Conservation (phyloP, 1,139 yeast genomes). For the Hansenula anomala region DNA sequence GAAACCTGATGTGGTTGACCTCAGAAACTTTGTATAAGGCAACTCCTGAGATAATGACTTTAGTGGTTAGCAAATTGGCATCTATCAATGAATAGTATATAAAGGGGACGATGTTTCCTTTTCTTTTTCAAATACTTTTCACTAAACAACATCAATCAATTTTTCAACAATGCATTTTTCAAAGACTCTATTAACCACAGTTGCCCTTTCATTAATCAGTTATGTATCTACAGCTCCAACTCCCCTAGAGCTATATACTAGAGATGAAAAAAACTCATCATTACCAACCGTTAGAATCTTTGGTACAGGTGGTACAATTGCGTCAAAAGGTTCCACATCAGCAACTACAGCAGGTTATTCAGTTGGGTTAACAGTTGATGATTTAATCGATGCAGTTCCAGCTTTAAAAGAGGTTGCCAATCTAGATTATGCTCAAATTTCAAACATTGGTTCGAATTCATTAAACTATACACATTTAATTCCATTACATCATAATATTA, state of each 20-base stretch:
- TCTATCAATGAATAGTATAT: no score
- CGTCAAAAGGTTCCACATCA: conserved; percentile 44
- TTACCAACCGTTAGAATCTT: conserved; percentile 36
- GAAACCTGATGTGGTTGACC: no score
- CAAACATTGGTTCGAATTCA: conserved; percentile 50
- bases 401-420: conserved; percentile 42
- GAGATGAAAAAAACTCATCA: conserved; percentile 6
- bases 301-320: conserved; percentile 63
- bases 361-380: conserved; percentile 51
- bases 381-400: conserved; percentile 45
- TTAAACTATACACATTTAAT: conserved; percentile 31
- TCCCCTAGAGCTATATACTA: neutral
- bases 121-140: no score
- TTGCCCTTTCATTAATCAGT: neutral
- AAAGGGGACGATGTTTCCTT: no score
- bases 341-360: conserved; percentile 53
- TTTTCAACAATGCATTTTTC: neutral
- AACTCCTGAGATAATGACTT: no score
- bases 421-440: conserved; percentile 47
- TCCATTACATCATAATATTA: conserved; percentile 30
- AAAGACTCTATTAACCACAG: neutral
- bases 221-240: neutral
- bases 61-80: no score
- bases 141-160: neutral
- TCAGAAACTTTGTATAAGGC: no score